Percentiles rank a stretch among this genome's conserved stretches.
Evolutionary conservation across 1,284 basidiomycete genomes (phyloP).

Genomic region (Serendipita sp.): DNA sequence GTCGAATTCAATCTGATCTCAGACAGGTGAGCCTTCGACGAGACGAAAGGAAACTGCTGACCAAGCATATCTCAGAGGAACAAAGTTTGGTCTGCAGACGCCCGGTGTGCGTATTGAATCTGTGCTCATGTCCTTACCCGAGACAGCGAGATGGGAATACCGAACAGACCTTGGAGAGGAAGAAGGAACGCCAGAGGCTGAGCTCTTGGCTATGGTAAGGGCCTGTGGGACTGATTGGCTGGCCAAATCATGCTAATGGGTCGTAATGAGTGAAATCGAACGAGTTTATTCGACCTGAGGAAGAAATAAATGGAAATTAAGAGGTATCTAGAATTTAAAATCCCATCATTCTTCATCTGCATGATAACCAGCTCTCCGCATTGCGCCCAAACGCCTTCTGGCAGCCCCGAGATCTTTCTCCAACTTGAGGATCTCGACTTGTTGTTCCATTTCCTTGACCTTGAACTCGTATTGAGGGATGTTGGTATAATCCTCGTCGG

Average conservation of each 20-base stretch:
- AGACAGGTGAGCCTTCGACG: conserved; percentile 32
- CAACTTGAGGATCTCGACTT: conserved; percentile 91
- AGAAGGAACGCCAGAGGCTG: conserved; percentile 57
- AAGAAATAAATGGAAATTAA: too few species aligned
- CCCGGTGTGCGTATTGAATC: conserved; percentile 87
- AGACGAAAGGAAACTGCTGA: background rate
- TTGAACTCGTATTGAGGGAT: conserved; percentile 97
- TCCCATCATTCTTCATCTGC: conserved; percentile 58
- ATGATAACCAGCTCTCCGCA: conserved; percentile 83
- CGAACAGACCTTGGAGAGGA: conserved; percentile 63
- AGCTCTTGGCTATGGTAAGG: conserved; percentile 54
- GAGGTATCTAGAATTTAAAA: background rate
- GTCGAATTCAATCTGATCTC: conserved; percentile 92
- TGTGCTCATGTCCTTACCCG: conserved; percentile 84
- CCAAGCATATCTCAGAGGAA: conserved; percentile 33
- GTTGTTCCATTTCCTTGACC: conserved; percentile 95
- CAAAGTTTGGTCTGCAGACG: conserved; percentile 79
- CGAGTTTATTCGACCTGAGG: too few species aligned
- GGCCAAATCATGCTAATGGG: background rate
- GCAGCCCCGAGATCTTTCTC: conserved; percentile 92
- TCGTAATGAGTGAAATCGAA: too few species aligned
- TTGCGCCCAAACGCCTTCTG: conserved; percentile 71
- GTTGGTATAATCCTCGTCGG: conserved; percentile 76
- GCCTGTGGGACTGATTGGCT: conserved; percentile 54
- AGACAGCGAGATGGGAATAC: conserved; percentile 90